Base-by-base conservation (phyloP, 768 basidiomycete genomes). In the Pleurotus tuber-regium region DNA sequence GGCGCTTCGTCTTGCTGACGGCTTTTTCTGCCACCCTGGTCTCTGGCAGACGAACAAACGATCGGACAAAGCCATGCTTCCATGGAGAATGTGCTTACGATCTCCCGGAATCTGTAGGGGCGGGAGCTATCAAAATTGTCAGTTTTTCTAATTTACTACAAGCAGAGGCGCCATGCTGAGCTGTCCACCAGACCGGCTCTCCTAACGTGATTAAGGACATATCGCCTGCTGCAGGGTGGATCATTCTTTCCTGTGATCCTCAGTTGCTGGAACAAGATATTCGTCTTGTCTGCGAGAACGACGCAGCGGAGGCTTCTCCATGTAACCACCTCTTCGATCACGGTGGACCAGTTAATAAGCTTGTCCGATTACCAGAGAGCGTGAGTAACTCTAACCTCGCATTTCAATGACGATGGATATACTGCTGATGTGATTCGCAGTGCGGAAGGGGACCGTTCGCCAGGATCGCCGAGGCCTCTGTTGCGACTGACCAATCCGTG, bases 351-450 rank as follows among this genome's bases (percentile, higher is more conserved):
- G 21, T 35, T 21, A 26, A 26, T 35, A 26, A 28, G 2, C 31
- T 48, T 10, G 46, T 48, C 9, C 46, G 46, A 10, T 31, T 48
- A 7, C 46, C 46, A 48, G 46, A 48, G 23, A 48, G 31, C 10
- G 46, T 48, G 24, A 48, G 46, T 35, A 12, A 4, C 11, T 16
- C 35, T 9, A 38, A 38, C 1, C n/a, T n/a, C 35, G 10, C 8
- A n/a, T 36, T 36, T 36, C 19, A 2, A n/a, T n/a, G n/a, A n/a
- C n/a, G n/a, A n/a, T n/a, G n/a, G n/a, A 36, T 33, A 33, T 1
- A 14, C 19, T n/a, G 19, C 11, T 36, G n/a, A 36, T 6, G 19
- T 19, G n/a, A 36, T 12, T 2, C 35, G 35, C 35, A 38, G 35
- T 38, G 35, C 35, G 35, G 35, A 2, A 38, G 11, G 35, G 35